A percentile compares a stretch with the other conserved stretches of the same genome.
Evolutionary conservation across 2,329 filamentous ascomycete species (phyloP).

Genomic region (Alternaria brassicicola): DNA sequence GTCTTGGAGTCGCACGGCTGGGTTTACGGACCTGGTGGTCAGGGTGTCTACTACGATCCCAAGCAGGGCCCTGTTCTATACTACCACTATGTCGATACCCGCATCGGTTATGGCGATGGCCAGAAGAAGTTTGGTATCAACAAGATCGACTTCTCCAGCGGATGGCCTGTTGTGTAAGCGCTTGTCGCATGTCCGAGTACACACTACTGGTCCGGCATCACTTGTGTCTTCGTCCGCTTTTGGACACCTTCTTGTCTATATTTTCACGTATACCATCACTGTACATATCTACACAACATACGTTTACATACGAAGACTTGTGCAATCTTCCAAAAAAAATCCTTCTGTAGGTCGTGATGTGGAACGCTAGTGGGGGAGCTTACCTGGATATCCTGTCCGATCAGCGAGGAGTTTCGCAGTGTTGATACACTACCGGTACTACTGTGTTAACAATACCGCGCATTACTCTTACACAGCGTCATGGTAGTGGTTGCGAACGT

Average conservation of each 20-base stretch:
- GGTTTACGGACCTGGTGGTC: slow-evolving; percentile 70
- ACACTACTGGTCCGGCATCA: background rate
- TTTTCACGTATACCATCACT: background rate
- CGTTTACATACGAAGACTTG: background rate
- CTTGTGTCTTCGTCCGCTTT: background rate
- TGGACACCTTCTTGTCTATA: background rate
- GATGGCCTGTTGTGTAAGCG: slow-evolving; percentile 54
- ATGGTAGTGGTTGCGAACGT: background rate
- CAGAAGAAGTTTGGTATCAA: slow-evolving; percentile 62
- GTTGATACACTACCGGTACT: background rate
- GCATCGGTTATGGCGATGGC: slow-evolving; percentile 58
- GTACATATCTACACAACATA: background rate
- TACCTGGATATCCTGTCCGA: background rate
- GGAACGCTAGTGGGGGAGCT: background rate
- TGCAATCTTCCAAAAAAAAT: background rate
- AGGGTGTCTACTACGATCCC: slow-evolving; percentile 63
- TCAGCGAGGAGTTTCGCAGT: background rate
- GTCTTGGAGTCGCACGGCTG: slow-evolving; percentile 65
- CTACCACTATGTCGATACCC: slow-evolving; percentile 66
- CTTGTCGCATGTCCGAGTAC: background rate
- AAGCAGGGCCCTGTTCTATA: slow-evolving; percentile 62
- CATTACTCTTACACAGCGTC: background rate
- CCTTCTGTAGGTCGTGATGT: background rate
- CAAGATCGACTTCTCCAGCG: slow-evolving; percentile 56
- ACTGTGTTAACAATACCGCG: background rate